Conservation (phyloP, 2,329 filamentous ascomycete genomes). For the Chalara sp. region DNA sequence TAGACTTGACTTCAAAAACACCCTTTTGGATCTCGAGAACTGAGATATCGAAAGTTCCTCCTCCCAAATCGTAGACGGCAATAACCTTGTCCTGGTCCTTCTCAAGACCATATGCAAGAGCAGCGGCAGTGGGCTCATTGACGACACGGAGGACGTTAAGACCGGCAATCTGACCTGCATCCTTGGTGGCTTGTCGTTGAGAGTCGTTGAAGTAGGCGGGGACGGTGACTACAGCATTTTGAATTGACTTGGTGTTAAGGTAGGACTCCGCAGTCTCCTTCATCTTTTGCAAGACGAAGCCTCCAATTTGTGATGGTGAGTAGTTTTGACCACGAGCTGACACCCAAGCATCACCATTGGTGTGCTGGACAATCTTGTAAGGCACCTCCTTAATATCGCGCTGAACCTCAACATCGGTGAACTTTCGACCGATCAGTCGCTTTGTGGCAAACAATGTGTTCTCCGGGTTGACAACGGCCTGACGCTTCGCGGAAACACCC, state of each 20-base stretch:
- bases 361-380: slow-evolving; percentile 97
- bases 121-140: slow-evolving; percentile 95
- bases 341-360: slow-evolving; percentile 94
- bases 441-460: slow-evolving; percentile 98
- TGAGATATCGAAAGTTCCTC: slow-evolving; percentile 99
- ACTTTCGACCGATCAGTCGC: slow-evolving; percentile 97
- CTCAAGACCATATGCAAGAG: slow-evolving; percentile 91
- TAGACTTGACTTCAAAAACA: slow-evolving; percentile 98
- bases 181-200: slow-evolving; percentile 96
- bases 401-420: slow-evolving; percentile 88
- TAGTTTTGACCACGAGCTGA: slow-evolving; percentile 90
- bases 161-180: slow-evolving; percentile 92
- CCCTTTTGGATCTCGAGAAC: slow-evolving; percentile 95
- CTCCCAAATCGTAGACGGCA: slow-evolving; percentile 95
- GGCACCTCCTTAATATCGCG: slow-evolving; percentile 95
- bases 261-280: slow-evolving; percentile 97
- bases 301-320: slow-evolving; percentile 96
- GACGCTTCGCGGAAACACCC: slow-evolving; percentile 94
- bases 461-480: slow-evolving; percentile 96
- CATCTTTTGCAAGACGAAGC: slow-evolving; percentile 96
- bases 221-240: slow-evolving; percentile 95
- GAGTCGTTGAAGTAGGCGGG: slow-evolving; percentile 99
- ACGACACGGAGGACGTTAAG: slow-evolving; percentile 96
- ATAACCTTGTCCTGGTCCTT: slow-evolving; percentile 87
- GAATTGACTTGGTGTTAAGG: slow-evolving; percentile 74